Base-by-base conservation (phyloP, 345 rosid species). In the Populus simonii region DNA sequence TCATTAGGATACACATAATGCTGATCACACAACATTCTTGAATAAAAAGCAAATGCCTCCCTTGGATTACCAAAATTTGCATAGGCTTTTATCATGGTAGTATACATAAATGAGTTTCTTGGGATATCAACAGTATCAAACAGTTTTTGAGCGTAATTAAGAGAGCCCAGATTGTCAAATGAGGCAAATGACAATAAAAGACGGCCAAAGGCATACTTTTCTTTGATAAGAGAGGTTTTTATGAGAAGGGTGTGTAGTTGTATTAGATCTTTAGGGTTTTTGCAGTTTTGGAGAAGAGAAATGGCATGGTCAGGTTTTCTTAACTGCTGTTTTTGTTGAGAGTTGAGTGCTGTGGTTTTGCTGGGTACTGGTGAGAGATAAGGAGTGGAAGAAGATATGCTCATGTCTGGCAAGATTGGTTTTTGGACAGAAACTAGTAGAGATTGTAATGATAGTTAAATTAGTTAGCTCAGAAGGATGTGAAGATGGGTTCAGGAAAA, bases 141-240 rank as follows among this genome's bases (percentile, higher is more conserved):
- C 23, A 76, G 49, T 59, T 66, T 80, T 72, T 45, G 74, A 15
- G 83, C 77, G 29, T 80, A 53, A 67, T n/a, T 29, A 57, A 80
- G 80, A 51, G 73, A 45, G 35, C 11, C 31, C 13, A 16, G 20
- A 61, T 75, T 7, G 10, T 51, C 71, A 25, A 67, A 72, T 2
- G 83, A 71, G 45, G 80, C 55, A 66, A 72, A 76, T 16, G 77
- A 76, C 27, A 20, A 72, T 29, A 80, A 72, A 45, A 80, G 76
- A 66, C 76, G 63, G 35, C 83, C 83, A 57, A 76, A 76, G 33
- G 76, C 83, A 67, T 43, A 76, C 25, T 76, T 80, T 70, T 76
- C 80, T 55, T 38, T 53, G 17, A 80, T 55, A 25, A 80, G 70
- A 8, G 80, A 71, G 71, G 79, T 80, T 74, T 80, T 80, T 45